phyloP scores from a whole-genome alignment of 2,329 filamentous ascomycete species.

The Arthroderma sp. region DNA sequence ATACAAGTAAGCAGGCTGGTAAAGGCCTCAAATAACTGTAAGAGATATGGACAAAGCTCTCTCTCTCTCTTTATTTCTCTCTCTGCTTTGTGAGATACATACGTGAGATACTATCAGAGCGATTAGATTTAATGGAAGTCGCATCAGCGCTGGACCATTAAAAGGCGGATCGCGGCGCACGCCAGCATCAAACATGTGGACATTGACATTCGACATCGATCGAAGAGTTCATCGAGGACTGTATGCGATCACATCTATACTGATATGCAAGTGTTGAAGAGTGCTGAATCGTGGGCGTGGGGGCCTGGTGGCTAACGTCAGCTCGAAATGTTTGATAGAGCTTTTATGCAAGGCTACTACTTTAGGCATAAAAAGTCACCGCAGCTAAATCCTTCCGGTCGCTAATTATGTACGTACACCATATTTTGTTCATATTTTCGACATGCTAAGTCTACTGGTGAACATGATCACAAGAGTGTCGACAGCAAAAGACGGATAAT shows the following conservation, averaged over 20 bases:
- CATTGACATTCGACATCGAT: slow-evolving; percentile 22
- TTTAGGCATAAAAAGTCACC: background rate
- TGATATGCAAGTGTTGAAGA: background rate
- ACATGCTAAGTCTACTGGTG: background rate
- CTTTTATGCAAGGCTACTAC: background rate
- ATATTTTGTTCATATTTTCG: background rate
- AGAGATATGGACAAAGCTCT: background rate
- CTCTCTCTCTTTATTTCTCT: background rate
- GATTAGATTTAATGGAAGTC: slow-evolving; percentile 47
- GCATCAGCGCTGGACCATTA: slow-evolving; percentile 23
- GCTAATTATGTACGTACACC: no score
- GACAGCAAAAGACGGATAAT: no score
- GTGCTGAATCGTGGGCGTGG: background rate
- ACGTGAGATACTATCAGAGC: slow-evolving; percentile 46
- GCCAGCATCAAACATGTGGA: slow-evolving; percentile 30
- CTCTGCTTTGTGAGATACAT: slow-evolving; percentile 19
- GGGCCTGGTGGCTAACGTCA: background rate
- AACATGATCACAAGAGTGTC: background rate
- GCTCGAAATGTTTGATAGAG: background rate
- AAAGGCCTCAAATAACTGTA: no score
- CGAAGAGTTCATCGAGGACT: background rate
- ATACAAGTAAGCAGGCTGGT: background rate
- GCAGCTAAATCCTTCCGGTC: background rate
- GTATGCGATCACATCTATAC: background rate
- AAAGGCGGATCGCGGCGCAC: slow-evolving; percentile 7